Evolutionary conservation across 352 stramenopile species (phyloP), one percentile per base, ranked within the genome.

Genomic region (Phytophthora fragariae): DNA sequence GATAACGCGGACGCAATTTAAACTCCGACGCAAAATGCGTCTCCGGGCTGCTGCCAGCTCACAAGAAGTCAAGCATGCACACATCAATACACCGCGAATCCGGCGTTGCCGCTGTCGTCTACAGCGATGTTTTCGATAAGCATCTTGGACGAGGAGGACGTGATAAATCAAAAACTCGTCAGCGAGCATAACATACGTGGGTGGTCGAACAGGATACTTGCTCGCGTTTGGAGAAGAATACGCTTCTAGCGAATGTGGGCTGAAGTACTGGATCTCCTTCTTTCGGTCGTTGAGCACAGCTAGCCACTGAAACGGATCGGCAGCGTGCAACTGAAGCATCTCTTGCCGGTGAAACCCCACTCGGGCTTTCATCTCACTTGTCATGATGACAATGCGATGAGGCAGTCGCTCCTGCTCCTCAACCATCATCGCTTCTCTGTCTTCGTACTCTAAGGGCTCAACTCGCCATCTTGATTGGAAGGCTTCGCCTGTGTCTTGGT

Each of bases 141-240:
- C 77, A 57, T 93, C 85, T 79, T 94, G 88, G 1, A 92, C 77
- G 12, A 93, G 64, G 54, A 94, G 70, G 3, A 92, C 84, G 49
- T 90, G 77, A 57, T 92, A 94, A 21, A 94, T 68, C 35, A 85
- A 66, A 52, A 76, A 82, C 21, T 86, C 72, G 15, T 92, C 79
- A 9, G 72, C 88, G 0, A 85, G 53, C 80, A 92, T 84, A 11
- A 82, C 73, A 35, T 93, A 94, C 17, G 77, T 76, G 21, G 59
- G 37, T 1, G 83, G 85, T 37, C 65, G 59, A 39, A 64, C n/a
- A 52, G 59, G 63, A 44, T 47, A 68, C 15, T 59, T 79, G 53
- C 21, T 76, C n/a, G 17, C 62, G 3, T 17, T 37, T 8, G 50
- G 17, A 63, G 59, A n/a, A 47, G 52, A 57, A 57, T 61, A 79